Evolutionary conservation across 2,329 filamentous ascomycete genomes (phyloP).

Genomic region (Alternaria metachromatica): DNA sequence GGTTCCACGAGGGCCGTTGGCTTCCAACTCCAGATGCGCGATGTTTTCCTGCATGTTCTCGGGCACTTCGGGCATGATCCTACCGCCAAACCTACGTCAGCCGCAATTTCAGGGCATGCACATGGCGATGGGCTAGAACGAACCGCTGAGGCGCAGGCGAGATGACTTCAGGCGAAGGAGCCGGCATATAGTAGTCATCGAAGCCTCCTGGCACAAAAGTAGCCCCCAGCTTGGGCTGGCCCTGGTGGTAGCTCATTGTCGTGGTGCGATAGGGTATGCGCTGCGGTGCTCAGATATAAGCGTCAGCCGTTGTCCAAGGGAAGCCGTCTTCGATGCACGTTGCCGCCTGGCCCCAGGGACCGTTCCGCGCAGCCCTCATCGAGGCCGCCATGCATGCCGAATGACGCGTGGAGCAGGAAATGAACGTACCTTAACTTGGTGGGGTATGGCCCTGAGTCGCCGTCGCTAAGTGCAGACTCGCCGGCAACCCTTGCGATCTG

Average conservation of each 20-base stretch:
- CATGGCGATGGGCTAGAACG: slow-evolving; percentile 37
- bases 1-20: slow-evolving; percentile 56
- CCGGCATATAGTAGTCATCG: slow-evolving; percentile 72
- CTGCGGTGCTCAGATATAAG: slow-evolving; percentile 20
- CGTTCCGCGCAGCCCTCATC: slow-evolving; percentile 23
- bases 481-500: slow-evolving; percentile 18
- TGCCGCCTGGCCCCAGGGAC: slow-evolving; percentile 18
- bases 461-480: slow-evolving; percentile 22
- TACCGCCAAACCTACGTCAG: slow-evolving; percentile 53
- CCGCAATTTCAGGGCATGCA: slow-evolving; percentile 31
- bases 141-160: slow-evolving; percentile 75
- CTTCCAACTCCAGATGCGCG: slow-evolving; percentile 86
- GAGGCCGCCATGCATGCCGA: slow-evolving; percentile 26
- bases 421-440: slow-evolving; percentile 31
- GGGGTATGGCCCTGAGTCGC: slow-evolving; percentile 32
- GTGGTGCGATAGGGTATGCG: slow-evolving; percentile 10
- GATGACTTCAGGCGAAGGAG: slow-evolving; percentile 65
- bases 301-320: slow-evolving; percentile 39
- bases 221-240: slow-evolving; percentile 53
- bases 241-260: slow-evolving; percentile 48
- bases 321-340: slow-evolving; percentile 18
- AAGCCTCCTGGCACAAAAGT: slow-evolving; percentile 72
- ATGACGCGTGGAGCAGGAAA: slow-evolving; percentile 33
- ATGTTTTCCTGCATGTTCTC: slow-evolving; percentile 96
- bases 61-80: slow-evolving; percentile 93